phyloP scores from a whole-genome alignment of 2,329 filamentous ascomycete species.

The Colletotrichum acutatum region DNA sequence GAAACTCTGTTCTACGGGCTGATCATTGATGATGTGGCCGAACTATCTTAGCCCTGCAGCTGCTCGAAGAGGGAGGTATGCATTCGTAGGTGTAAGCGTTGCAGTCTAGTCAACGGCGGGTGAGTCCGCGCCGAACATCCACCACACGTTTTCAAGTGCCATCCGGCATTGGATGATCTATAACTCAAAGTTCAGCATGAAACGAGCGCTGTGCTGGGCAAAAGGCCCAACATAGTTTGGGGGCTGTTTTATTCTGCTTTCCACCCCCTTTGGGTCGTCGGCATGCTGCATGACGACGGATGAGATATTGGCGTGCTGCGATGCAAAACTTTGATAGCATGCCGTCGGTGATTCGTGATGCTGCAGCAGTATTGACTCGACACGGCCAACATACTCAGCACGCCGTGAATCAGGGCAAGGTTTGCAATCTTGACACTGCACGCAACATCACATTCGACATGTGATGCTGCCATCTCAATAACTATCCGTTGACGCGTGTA shows the following conservation, averaged over 20 bases:
- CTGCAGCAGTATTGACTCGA: neutral
- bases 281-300: neutral
- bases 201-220: neutral
- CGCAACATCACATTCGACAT: neutral
- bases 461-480: neutral
- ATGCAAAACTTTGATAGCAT: neutral
- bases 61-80: too few species aligned
- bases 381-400: neutral
- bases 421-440: neutral
- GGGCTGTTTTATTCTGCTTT: neutral
- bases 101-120: neutral
- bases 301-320: neutral
- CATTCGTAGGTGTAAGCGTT: neutral
- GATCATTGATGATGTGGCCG: neutral
- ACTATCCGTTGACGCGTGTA: neutral
- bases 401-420: neutral
- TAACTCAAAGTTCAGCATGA: neutral
- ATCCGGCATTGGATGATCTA: constrained; percentile 11
- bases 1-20: constrained; percentile 8
- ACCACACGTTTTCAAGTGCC: neutral
- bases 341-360: neutral
- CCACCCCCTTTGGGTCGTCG: neutral
- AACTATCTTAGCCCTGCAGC: neutral
- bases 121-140: neutral
- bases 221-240: neutral